Evolutionary conservation across 495 filamentous ascomycete genomes (phyloP), one percentile per base, ranked within the genome.

Genomic region (Clavariopsis aquatica): DNA sequence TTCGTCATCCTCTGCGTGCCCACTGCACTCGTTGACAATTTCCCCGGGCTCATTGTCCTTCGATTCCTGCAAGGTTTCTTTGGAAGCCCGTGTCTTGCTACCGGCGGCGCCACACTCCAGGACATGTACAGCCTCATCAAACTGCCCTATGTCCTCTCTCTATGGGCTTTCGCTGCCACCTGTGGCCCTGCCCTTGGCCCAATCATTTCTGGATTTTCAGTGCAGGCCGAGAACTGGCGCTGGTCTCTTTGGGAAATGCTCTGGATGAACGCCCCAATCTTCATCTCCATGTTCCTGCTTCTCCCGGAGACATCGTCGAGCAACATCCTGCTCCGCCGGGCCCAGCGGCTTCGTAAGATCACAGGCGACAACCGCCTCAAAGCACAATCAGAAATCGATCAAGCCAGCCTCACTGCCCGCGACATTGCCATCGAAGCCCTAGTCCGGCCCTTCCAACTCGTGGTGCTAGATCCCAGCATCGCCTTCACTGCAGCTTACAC

Each of bases 401-500:
- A 76, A 52, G 69, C 59, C 0, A 75, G 82, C 67, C 67, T 86
- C 64, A 80, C 73, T 6, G 47, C 81, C 46, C 65, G 68, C 0
- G 77, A 74, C 22, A 66, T 88, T n/a, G 62, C 81, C 58, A 58
- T 83, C 53, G 82, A 87, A 61, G 83, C 85, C 13, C 75, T 89
- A 5, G 80, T 86, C 72, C 83, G 84, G 52, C 87, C 85, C 2
- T 66, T 85, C 27, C 80, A 87, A 74, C 85, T 89, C 65, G 84
- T 83, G 19, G 66, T 88, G 69, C 81, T 83, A 61, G 85, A 89
- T 60, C 83, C 85, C 0, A 80, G 82, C 51, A 81, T 89, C 19
- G 76, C 82, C 8, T 89, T 88, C 77, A 80, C 83, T 0, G 81
- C 85, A 65, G 56, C 82, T 51, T 89, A 89, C 74, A 85, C 82